These are phyloP conservation scores for Trichothecium sympodiale DNA, from an alignment of 2,329 filamentous ascomycete species.

Conservation along the genomic window DNA sequence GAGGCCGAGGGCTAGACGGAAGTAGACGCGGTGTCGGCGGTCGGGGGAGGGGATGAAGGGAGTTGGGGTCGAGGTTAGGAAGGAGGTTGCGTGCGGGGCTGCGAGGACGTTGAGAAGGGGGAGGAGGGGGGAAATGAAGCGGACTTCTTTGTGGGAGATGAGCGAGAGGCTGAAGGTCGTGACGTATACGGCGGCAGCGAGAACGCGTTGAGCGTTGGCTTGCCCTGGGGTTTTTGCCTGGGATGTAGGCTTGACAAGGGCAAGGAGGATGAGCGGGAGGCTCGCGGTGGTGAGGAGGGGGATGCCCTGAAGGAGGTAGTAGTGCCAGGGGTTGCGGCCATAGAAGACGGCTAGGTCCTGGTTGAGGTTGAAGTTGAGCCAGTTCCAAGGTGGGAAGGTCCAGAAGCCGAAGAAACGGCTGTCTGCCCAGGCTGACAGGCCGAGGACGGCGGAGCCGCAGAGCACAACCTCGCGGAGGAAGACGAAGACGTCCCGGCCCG, in stretches of 20 bases:
- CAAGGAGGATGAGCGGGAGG: conserved; percentile 62
- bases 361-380: conserved; percentile 81
- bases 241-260: conserved; percentile 41
- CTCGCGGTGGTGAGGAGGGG: conserved; percentile 77
- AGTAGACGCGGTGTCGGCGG: conserved; percentile 42
- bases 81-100: conserved; percentile 52
- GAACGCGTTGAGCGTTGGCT: conserved; percentile 22
- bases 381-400: conserved; percentile 81
- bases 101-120: conserved; percentile 76
- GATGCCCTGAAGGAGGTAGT: conserved; percentile 83
- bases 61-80: conserved; percentile 40
- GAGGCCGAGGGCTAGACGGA: conserved; percentile 45
- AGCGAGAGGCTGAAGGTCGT: conserved; percentile 57
- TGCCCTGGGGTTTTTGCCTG: conserved; percentile 19
- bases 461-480: conserved; percentile 53
- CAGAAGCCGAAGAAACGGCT: conserved; percentile 71
- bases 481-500: conserved; percentile 30
- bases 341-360: conserved; percentile 89
- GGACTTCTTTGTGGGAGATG: conserved; percentile 91
- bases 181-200: conserved; percentile 47
- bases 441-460: conserved; percentile 52
- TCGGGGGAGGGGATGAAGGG: conserved; percentile 16
- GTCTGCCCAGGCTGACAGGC: conserved; percentile 57
- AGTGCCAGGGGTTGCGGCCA: conserved; percentile 80
- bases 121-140: conserved; percentile 89